phyloP scores from a whole-genome alignment of 164 flowering plant genomes.

The Vitis vinifera region DNA sequence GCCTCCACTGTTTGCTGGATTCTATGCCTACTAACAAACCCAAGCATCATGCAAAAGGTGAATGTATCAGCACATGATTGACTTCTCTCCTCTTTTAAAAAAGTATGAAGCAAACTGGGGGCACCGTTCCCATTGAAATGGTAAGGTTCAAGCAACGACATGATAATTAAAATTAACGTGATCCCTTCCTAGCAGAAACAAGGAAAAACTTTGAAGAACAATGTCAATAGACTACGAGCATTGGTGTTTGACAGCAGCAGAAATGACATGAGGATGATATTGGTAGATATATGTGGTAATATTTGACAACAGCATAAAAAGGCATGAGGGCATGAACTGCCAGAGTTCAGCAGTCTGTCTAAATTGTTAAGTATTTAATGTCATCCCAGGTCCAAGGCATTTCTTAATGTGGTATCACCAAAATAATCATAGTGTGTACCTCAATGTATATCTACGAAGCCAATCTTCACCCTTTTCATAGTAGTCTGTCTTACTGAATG shows the following conservation, averaged over 20 bases:
- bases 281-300: not conserved
- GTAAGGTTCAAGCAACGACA: no score
- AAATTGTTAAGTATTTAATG: not conserved
- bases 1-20: no score
- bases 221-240: not conserved
- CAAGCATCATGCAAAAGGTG: no score
- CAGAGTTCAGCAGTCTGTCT: not conserved
- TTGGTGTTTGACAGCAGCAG: not conserved
- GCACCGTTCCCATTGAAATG: no score
- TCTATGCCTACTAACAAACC: no score
- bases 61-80: no score
- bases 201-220: not conserved
- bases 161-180: no score
- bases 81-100: no score
- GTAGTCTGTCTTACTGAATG: slow-evolving; percentile 73
- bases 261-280: not conserved
- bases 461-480: slow-evolving; percentile 91
- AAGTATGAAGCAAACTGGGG: no score
- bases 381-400: not conserved
- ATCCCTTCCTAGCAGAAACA: no score
- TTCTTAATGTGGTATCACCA: not conserved
- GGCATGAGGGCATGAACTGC: not conserved
- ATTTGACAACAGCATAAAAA: not conserved
- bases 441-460: slow-evolving; percentile 64
- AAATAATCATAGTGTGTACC: slow-evolving; percentile 42